phyloP scores from a whole-genome alignment of 768 basidiomycete species.

The Pleurotus tuber-regium region DNA sequence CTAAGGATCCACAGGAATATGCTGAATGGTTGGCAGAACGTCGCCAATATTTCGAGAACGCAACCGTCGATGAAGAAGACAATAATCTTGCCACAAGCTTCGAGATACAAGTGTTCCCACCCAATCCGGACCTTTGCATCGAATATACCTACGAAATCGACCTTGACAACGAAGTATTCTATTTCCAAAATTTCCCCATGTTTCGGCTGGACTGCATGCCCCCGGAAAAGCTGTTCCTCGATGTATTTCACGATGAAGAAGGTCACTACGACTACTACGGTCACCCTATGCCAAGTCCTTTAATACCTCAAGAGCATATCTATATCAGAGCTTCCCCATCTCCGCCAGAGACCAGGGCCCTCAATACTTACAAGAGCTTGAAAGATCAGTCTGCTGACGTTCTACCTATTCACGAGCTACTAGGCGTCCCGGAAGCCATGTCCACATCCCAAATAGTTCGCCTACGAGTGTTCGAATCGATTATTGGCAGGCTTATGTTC shows the following conservation, averaged over 20 bases:
- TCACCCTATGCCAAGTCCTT: constrained; percentile 5
- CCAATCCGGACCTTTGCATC: constrained; percentile 19
- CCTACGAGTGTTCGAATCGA: constrained; percentile 15
- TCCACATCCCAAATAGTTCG: constrained; percentile 11
- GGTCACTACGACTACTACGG: constrained; percentile 20
- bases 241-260: too few relatives aligned
- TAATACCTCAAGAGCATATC: constrained; percentile 15
- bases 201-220: constrained; percentile 17
- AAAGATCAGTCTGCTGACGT: not conserved
- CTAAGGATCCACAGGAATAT: constrained; percentile 13
- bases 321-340: constrained; percentile 18
- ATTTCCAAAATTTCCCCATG: constrained; percentile 9
- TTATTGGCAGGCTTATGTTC: constrained; percentile 14
- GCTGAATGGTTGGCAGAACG: constrained; percentile 15
- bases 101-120: constrained; percentile 2
- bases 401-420: constrained; percentile 5
- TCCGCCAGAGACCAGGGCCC: constrained; percentile 4
- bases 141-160: constrained; percentile 29
- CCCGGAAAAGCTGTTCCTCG: constrained; percentile 10
- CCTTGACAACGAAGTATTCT: constrained; percentile 25
- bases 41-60: constrained; percentile 4
- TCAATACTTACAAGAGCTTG: constrained; percentile 12
- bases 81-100: not conserved
- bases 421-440: not conserved
- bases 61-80: not conserved